These are phyloP conservation scores for Coemansia furcata DNA, from an alignment of 192 early-diverging fungal species.

Conservation along the genomic window DNA sequence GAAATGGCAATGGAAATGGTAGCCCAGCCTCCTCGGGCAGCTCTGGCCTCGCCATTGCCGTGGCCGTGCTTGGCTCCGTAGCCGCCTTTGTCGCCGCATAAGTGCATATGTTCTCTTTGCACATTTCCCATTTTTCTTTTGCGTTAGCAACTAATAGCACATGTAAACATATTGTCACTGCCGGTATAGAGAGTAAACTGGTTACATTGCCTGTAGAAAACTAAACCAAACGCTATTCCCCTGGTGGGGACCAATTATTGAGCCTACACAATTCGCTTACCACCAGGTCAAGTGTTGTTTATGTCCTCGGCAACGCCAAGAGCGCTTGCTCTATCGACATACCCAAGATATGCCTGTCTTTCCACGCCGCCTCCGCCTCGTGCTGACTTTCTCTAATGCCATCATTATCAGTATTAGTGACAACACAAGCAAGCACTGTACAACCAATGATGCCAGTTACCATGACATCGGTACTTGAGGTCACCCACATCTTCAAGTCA, in stretches of 20 bases:
- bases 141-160: too few species aligned
- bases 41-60: neutral
- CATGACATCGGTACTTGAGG: neutral
- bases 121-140: neutral
- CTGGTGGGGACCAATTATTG: too few species aligned
- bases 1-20: neutral
- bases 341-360: neutral
- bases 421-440: neutral
- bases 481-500: neutral
- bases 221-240: too few species aligned
- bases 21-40: neutral
- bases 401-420: neutral
- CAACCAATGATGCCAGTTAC: neutral
- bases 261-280: too few species aligned
- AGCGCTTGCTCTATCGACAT: too few species aligned
- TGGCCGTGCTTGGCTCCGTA: neutral
- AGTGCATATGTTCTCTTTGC: neutral
- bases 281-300: too few species aligned
- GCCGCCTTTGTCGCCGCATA: conserved; percentile 2
- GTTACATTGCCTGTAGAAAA: too few species aligned
- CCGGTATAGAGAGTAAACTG: too few species aligned
- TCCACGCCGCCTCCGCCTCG: neutral
- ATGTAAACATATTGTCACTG: too few species aligned
- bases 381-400: neutral
- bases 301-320: too few species aligned